Conservation (phyloP, 225 moss, liverwort and hornwort genomes). For the Bryoerythrophyllum caledonicum region DNA sequence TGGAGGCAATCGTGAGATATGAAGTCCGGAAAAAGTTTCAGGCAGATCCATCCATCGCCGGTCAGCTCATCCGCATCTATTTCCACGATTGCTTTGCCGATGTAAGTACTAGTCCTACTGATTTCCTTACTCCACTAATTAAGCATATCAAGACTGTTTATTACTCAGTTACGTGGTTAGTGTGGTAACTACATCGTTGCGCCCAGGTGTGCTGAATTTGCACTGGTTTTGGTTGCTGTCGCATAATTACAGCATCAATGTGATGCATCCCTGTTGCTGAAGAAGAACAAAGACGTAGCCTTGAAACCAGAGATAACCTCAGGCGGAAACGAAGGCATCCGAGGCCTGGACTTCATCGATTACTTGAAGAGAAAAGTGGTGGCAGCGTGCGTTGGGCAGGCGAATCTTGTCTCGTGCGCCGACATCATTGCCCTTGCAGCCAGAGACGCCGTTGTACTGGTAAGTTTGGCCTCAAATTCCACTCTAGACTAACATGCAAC, state of each 20-base stretch:
- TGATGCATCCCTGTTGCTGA: constrained; percentile 47
- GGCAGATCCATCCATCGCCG: constrained; percentile 32
- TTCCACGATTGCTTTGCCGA: constrained; percentile 56
- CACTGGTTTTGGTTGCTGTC: background rate
- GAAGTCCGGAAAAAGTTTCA: constrained; percentile 18
- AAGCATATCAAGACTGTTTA: background rate
- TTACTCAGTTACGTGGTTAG: too few species aligned
- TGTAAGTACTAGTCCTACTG: constrained; percentile 19
- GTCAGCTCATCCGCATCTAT: constrained; percentile 38
- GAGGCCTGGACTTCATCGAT: constrained; percentile 47
- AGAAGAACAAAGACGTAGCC: background rate
- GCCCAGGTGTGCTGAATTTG: background rate
- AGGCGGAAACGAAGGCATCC: constrained; percentile 23
- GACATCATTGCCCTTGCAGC: constrained; percentile 51
- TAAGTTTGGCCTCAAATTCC: background rate
- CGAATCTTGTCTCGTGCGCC: constrained; percentile 44
- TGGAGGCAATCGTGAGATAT: constrained; percentile 24
- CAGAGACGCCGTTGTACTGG: constrained; percentile 45
- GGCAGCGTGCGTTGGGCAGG: constrained; percentile 16
- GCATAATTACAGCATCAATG: constrained; percentile 30
- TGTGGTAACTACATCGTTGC: background rate
- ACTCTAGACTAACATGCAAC: background rate
- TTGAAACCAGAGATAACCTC: constrained; percentile 23
- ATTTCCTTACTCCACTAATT: too few species aligned
- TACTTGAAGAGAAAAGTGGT: constrained; percentile 30